Conservation (phyloP, 257 asterid species). For the Perilla frutescens region DNA sequence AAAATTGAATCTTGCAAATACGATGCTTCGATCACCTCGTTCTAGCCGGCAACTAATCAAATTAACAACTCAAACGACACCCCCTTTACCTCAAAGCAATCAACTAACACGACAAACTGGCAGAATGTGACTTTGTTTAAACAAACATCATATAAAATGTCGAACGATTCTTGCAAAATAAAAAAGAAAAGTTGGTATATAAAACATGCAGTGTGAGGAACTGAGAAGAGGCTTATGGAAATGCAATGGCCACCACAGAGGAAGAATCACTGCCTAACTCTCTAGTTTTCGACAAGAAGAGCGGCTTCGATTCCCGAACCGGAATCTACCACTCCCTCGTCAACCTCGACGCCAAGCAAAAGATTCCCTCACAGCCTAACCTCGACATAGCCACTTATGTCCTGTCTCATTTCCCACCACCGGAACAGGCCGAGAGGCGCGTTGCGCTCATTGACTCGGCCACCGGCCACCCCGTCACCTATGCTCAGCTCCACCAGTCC, state of each 20-base stretch:
- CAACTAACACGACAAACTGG: conserved; percentile 30
- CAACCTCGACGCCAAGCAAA: conserved; percentile 42
- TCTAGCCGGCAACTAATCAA: conserved; percentile 46
- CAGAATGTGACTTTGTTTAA: conserved; percentile 2
- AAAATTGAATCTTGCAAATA: conserved; percentile 7
- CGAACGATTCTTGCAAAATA: conserved; percentile 10
- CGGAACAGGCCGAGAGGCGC: conserved; percentile 41
- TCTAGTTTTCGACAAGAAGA: conserved; percentile 6
- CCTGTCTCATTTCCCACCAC: conserved; percentile 65
- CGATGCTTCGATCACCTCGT: conserved; percentile 36
- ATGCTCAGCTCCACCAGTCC: conserved; percentile 57
- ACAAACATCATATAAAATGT: conserved; percentile 1
- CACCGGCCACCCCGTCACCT: conserved; percentile 51
- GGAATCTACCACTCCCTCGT: conserved; percentile 68
- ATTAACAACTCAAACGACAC: conserved; percentile 27
- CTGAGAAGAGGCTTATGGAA: conserved; percentile 41
- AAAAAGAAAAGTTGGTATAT: not conserved
- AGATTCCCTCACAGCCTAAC: conserved; percentile 54
- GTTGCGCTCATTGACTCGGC: conserved; percentile 65
- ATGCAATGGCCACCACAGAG: conserved; percentile 39
- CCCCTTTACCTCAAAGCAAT: conserved; percentile 32
- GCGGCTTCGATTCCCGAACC: conserved; percentile 58
- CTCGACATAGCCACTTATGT: conserved; percentile 66
- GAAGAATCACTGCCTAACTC: conserved; percentile 26
- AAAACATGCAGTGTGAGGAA: conserved; percentile 43